These are phyloP conservation scores for Prunus campanulata DNA, from an alignment of 306 rosid genomes.

Conservation along the genomic window DNA sequence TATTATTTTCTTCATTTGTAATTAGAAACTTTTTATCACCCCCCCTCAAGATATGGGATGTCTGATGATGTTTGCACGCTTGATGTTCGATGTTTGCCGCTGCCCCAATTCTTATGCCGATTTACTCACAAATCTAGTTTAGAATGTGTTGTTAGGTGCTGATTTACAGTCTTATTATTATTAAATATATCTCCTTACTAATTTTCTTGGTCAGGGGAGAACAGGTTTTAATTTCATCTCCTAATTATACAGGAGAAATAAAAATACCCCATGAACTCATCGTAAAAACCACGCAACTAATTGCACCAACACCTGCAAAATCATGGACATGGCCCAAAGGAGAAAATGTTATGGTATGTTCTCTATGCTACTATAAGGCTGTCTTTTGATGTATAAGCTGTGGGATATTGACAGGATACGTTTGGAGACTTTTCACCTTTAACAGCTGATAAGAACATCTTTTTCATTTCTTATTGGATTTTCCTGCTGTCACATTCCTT, in stretches of 20 bases:
- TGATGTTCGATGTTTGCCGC: neutral
- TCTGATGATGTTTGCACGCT: neutral
- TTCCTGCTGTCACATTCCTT: no score
- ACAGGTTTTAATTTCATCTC: neutral
- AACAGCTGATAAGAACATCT: neutral
- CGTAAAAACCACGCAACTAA: neutral
- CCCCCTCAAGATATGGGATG: neutral
- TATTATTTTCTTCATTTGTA: constrained; percentile 11
- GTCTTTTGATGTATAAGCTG: neutral
- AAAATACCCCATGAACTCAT: neutral
- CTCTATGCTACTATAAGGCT: neutral
- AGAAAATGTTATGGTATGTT: neutral
- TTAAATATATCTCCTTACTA: no score
- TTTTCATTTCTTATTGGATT: neutral
- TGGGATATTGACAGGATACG: neutral
- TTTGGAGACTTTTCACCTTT: constrained; percentile 7
- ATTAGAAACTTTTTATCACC: neutral
- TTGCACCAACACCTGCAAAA: constrained; percentile 9
- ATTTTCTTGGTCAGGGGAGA: no score
- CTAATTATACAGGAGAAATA: neutral
- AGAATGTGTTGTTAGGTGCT: no score
- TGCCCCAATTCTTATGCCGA: neutral
- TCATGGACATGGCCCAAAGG: neutral
- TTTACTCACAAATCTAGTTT: no score
- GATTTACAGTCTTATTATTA: no score